Conservation (phyloP, 192 early-diverging fungal genomes). For the Phlyctochytrium arcticum region DNA sequence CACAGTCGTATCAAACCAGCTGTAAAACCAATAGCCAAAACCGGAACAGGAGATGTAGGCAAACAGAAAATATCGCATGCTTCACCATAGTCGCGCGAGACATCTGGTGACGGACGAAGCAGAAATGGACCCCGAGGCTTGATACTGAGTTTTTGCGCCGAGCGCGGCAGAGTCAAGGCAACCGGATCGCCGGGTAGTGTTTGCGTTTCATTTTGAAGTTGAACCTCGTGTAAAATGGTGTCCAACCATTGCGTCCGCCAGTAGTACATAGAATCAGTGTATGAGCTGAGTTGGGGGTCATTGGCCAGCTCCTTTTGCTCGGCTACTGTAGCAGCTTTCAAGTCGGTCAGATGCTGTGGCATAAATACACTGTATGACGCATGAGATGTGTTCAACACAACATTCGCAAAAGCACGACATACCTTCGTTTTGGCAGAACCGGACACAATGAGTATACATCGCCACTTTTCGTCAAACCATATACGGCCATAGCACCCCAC, state of each 20-base stretch:
- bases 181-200: slow-evolving; percentile 15
- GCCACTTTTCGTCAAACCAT: slow-evolving; percentile 64
- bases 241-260: slow-evolving; percentile 46
- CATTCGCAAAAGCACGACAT: neutral
- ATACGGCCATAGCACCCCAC: slow-evolving; percentile 72
- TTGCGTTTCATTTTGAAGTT: slow-evolving; percentile 14
- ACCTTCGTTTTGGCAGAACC: slow-evolving; percentile 65
- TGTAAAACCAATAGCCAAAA: slow-evolving; percentile 8
- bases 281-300: neutral
- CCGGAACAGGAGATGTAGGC: neutral
- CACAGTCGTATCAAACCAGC: slow-evolving; percentile 16
- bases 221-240: slow-evolving; percentile 28
- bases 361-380: neutral
- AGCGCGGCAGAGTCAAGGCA: slow-evolving; percentile 4
- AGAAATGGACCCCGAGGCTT: slow-evolving; percentile 51
- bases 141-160: neutral
- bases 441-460: slow-evolving; percentile 76
- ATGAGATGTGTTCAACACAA: neutral
- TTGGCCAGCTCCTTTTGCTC: neutral
- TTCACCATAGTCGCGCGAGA: slow-evolving; percentile 2
- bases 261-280: slow-evolving; percentile 17
- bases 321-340: neutral
- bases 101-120: slow-evolving; percentile 37
- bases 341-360: neutral
- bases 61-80: slow-evolving; percentile 21